phyloP scores from a whole-genome alignment of 108 stramenopile genomes.

The Nitzschia putrida region DNA sequence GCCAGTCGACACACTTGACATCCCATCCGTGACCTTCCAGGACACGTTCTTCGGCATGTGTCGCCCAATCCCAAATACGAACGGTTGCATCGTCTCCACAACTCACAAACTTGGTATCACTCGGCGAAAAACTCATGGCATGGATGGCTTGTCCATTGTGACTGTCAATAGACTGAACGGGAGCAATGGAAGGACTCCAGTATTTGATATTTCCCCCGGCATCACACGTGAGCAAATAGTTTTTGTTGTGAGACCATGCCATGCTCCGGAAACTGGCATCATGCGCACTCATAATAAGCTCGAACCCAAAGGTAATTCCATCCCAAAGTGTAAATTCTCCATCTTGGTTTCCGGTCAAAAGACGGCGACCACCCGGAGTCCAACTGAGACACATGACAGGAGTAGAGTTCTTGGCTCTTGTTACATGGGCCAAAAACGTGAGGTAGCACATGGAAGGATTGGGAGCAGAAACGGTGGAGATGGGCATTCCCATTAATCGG shows the following conservation, averaged over 20 bases:
- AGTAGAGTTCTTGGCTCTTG: constrained; percentile 81
- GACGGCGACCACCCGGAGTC: constrained; percentile 87
- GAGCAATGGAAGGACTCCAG: constrained; percentile 90
- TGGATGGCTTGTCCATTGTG: constrained; percentile 90
- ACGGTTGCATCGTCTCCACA: constrained; percentile 94
- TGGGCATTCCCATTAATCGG: constrained; percentile 74
- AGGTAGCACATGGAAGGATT: constrained; percentile 56
- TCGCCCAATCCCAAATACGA: constrained; percentile 93
- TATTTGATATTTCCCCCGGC: constrained; percentile 88
- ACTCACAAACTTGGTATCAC: constrained; percentile 91
- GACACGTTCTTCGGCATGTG: constrained; percentile 67
- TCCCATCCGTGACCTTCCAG: constrained; percentile 97
- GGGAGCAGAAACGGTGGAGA: constrained; percentile 45
- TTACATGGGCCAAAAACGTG: constrained; percentile 83
- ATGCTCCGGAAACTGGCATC: constrained; percentile 85
- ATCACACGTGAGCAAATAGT: constrained; percentile 90
- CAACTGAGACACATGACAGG: constrained; percentile 83
- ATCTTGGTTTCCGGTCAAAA: constrained; percentile 86
- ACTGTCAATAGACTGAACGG: constrained; percentile 78
- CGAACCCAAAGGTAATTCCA: constrained; percentile 86
- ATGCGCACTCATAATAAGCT: constrained; percentile 88
- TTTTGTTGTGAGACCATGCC: constrained; percentile 90
- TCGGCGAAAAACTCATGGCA: constrained; percentile 89
- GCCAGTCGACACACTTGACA: constrained; percentile 93
- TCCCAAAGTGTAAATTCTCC: constrained; percentile 94